Evolutionary conservation across 2,329 filamentous ascomycete genomes (phyloP), one percentile per base, ranked within the genome.

Genomic region (Didymella arachidicola): DNA sequence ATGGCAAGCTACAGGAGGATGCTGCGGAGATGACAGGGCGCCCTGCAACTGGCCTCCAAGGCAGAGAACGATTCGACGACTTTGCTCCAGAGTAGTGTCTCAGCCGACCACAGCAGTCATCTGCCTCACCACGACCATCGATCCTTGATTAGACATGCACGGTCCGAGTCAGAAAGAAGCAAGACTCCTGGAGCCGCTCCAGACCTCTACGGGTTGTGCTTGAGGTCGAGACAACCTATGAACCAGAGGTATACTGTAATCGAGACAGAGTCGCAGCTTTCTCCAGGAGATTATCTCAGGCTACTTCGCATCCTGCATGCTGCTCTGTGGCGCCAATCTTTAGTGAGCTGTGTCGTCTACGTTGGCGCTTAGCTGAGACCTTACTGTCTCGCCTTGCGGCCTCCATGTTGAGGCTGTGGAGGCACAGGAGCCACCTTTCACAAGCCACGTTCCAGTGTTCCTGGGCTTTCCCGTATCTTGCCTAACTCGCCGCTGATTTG

Each of bases 371-470:
- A 54, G 47, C 52, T 57, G 52, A 60, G 45, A 55, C 39, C 36
- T 39, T 42, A n/a, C 26, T 42, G 56, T 59, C 51, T 59, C 32
- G 57, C 46, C 38, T 46, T 60, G 41, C 30, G 22, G 53, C 50
- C 53, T 53, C 48, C 46, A 45, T 39, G 34, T 41, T 52, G 56
- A 61, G 60, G 62, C 55, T 65, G 52, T 57, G 49, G 57, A 53
- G 55, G 52, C 59, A 51, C 46, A 43, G 26, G 34, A 42, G 29
- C 32, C 42, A 48, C 39, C 26, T 32, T 53, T 56, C 57, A 61
- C 54, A 57, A 65, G 62, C 64, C 66, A 69, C 64, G 58, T 59
- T 25, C 53, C 44, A 43, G 18, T 25, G 53, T 54, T 42, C 59
- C 54, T 59, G 43, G 44, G 36, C 60, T 59, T 64, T 56, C 30